Evolutionary conservation across 352 stramenopile species (phyloP).

Genomic region (Phytophthora sojae): DNA sequence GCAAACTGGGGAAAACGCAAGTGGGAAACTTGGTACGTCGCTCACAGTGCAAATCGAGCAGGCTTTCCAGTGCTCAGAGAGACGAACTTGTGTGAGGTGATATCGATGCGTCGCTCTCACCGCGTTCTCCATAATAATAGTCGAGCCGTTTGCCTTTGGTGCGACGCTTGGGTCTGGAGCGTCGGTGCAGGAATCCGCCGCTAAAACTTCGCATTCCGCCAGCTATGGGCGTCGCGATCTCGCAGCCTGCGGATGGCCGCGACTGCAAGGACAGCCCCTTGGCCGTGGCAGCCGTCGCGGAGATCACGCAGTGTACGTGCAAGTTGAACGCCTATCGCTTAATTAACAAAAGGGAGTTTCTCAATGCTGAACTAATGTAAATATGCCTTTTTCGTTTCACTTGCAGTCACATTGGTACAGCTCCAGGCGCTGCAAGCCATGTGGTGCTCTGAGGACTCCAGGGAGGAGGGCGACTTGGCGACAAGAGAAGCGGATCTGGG

Average conservation of each 20-base stretch:
- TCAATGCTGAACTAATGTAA: neutral
- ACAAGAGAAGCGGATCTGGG: slow-evolving; percentile 47
- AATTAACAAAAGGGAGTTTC: neutral
- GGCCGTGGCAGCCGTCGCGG: slow-evolving; percentile 55
- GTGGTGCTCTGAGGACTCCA: slow-evolving; percentile 8
- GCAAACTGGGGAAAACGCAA: neutral
- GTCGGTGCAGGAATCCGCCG: neutral
- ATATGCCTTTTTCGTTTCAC: neutral
- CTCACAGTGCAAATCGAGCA: slow-evolving; percentile 2
- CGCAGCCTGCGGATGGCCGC: slow-evolving; percentile 19
- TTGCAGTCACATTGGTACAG: slow-evolving; percentile 51
- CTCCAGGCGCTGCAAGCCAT: slow-evolving; percentile 42
- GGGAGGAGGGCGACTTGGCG: slow-evolving; percentile 6
- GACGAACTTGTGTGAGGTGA: slow-evolving; percentile 3
- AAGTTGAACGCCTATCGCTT: neutral
- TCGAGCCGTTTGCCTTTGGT: neutral
- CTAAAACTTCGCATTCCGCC: neutral
- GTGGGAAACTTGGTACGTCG: too few relatives aligned
- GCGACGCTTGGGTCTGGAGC: slow-evolving; percentile 15
- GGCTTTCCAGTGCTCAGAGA: neutral
- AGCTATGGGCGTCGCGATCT: slow-evolving; percentile 39
- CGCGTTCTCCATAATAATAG: slow-evolving; percentile 13
- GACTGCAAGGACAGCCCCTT: slow-evolving; percentile 48
- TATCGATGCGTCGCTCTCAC: neutral
- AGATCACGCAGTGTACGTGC: slow-evolving; percentile 65